These are phyloP conservation scores for Fraxinus dipetala DNA, from an alignment of 305 asterid genomes.

Conservation along the genomic window DNA sequence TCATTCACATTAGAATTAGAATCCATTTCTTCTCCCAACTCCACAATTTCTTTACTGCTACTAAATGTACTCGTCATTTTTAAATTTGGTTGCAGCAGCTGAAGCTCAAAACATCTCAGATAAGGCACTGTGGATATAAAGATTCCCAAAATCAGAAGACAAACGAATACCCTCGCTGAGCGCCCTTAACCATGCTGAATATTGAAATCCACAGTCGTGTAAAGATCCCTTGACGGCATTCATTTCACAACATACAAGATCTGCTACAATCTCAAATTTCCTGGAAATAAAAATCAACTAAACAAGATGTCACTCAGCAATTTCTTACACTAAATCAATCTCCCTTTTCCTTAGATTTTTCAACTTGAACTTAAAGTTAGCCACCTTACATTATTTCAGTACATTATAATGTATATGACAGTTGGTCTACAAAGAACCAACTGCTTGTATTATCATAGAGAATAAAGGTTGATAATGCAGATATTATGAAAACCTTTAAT, in stretches of 20 bases:
- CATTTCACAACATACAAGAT: neutral
- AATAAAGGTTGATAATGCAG: neutral
- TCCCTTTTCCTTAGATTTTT: neutral
- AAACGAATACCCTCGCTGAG: constrained; percentile 5
- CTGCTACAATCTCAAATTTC: neutral
- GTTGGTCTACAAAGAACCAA: neutral
- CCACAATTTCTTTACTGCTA: constrained; percentile 61
- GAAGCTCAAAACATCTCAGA: constrained; percentile 36
- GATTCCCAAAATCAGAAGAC: constrained; percentile 14
- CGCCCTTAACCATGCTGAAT: constrained; percentile 25
- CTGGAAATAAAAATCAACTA: neutral
- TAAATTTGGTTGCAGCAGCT: constrained; percentile 15
- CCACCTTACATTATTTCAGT: neutral
- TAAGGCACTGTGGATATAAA: constrained; percentile 11
- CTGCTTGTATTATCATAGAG: neutral
- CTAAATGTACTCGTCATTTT: constrained; percentile 37
- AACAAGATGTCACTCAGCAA: neutral
- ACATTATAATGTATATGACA: neutral
- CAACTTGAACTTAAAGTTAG: neutral
- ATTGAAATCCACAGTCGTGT: neutral
- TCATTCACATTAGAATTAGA: constrained; percentile 29
- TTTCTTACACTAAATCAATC: neutral
- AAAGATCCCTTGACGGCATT: constrained; percentile 6
- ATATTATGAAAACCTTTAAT: neutral
- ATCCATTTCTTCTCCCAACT: constrained; percentile 43